phyloP scores from a whole-genome alignment of 805 yeast genomes.

The Komagataella phaffii region DNA sequence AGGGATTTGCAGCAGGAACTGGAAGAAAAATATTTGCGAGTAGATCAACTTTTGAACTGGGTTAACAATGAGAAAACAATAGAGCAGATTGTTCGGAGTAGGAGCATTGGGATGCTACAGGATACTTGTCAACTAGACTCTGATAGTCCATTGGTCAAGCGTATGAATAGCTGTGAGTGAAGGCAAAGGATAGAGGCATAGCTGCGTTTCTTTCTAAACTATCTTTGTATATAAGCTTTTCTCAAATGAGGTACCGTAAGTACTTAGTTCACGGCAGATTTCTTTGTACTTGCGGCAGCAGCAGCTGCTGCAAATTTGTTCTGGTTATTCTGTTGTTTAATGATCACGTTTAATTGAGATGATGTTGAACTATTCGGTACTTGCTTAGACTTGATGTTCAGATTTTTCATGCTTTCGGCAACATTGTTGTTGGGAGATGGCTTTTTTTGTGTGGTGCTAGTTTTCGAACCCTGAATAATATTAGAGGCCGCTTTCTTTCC shows the following conservation, averaged over 20 bases:
- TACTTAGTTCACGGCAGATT: background rate
- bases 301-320: slow-evolving; percentile 9
- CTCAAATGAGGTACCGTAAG: background rate
- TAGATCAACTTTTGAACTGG: slow-evolving; percentile 19
- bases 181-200: background rate
- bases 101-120: slow-evolving; percentile 18
- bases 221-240: background rate
- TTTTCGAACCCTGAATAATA: background rate
- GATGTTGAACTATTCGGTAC: slow-evolving; percentile 4
- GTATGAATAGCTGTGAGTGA: background rate
- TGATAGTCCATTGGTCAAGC: background rate
- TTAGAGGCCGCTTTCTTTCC: background rate
- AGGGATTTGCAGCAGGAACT: slow-evolving; percentile 20
- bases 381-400: slow-evolving; percentile 3
- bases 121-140: slow-evolving; percentile 18
- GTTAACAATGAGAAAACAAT: slow-evolving; percentile 24
- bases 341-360: background rate
- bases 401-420: slow-evolving; percentile 1
- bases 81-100: slow-evolving; percentile 24
- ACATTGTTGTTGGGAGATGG: background rate
- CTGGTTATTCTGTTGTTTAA: slow-evolving; percentile 4
- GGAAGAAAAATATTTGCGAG: slow-evolving; percentile 14
- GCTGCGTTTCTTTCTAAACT: background rate
- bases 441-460: background rate
- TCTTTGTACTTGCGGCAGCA: slow-evolving; percentile 8